Percentiles rank a stretch among this genome's conserved stretches.
These are phyloP conservation scores for Globisporangium nodosum DNA, from an alignment of 352 stramenopile species.

Conservation along the genomic window DNA sequence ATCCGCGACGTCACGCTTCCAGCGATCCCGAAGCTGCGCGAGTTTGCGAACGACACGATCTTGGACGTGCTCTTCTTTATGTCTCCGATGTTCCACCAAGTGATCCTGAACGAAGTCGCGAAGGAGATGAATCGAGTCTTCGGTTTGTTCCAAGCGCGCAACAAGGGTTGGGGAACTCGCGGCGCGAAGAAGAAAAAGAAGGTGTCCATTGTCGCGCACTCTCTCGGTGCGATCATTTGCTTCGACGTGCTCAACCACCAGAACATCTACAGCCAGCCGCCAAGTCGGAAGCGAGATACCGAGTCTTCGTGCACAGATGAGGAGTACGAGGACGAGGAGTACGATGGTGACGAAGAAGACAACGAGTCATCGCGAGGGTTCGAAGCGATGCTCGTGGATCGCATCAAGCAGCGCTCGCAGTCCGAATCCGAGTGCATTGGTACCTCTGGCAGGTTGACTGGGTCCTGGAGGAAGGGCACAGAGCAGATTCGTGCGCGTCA, in stretches of 20 bases:
- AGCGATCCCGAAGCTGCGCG: constrained; percentile 87
- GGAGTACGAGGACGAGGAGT: constrained; percentile 25
- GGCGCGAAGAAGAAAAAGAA: constrained; percentile 41
- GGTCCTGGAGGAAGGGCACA: constrained; percentile 10
- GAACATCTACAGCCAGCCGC: constrained; percentile 31
- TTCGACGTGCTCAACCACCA: constrained; percentile 90
- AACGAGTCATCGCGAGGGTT: constrained; percentile 26
- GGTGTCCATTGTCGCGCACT: constrained; percentile 86
- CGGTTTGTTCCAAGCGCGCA: constrained; percentile 58
- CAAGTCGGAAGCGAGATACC: constrained; percentile 16
- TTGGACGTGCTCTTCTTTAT: constrained; percentile 92
- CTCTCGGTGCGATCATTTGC: constrained; percentile 88
- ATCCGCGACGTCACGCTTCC: constrained; percentile 75
- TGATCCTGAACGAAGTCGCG: constrained; percentile 89
- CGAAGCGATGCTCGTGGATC: constrained; percentile 20
- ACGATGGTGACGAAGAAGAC: constrained; percentile 31
- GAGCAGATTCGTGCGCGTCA: constrained; percentile 1
- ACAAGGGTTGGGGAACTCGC: constrained; percentile 33
- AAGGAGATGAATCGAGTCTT: constrained; percentile 91
- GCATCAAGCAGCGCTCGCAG: constrained; percentile 30
- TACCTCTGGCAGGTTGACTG: constrained; percentile 1
- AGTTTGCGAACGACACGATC: constrained; percentile 92
- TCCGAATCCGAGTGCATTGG: constrained; percentile 30
- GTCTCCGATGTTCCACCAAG: constrained; percentile 88
- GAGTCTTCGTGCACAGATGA: constrained; percentile 12